Conservation (phyloP, 2,329 filamentous ascomycete species). For the Exophiala mesophila region DNA sequence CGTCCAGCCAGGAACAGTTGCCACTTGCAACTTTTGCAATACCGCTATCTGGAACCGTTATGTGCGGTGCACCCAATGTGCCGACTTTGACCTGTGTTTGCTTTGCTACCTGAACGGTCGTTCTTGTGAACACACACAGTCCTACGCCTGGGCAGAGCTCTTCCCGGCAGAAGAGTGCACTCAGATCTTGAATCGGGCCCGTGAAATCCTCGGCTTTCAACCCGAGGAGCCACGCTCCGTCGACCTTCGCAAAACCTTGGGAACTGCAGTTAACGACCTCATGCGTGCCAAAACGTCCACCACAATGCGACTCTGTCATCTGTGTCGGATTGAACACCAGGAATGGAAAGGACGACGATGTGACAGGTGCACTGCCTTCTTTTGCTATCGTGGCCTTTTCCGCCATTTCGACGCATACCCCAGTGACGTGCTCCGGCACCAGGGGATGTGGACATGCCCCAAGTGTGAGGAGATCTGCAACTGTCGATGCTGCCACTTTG, state of each 20-base stretch:
- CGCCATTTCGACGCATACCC: constrained; percentile 35
- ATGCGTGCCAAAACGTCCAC: constrained; percentile 28
- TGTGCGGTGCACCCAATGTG: constrained; percentile 34
- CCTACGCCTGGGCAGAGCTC: constrained; percentile 34
- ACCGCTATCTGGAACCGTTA: constrained; percentile 38
- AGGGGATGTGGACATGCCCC: constrained; percentile 31
- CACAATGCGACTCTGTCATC: constrained; percentile 30
- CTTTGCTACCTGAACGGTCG: constrained; percentile 34
- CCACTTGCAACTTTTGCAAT: constrained; percentile 35
- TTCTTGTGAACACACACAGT: constrained; percentile 33
- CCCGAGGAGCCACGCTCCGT: constrained; percentile 25
- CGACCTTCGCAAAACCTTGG: constrained; percentile 27
- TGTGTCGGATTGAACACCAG: constrained; percentile 34
- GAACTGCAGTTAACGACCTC: constrained; percentile 31
- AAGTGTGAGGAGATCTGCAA: constrained; percentile 34
- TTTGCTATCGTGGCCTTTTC: constrained; percentile 34
- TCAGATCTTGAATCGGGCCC: constrained; percentile 26
- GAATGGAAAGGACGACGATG: constrained; percentile 34
- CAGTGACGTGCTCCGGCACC: constrained; percentile 29
- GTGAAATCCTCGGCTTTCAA: constrained; percentile 27
- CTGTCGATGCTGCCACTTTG: constrained; percentile 35
- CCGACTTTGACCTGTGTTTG: constrained; percentile 35
- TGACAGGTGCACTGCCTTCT: constrained; percentile 33
- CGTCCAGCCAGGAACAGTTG: constrained; percentile 31
- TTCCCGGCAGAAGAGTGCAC: constrained; percentile 29